Evolutionary conservation across 345 rosid species (phyloP), one percentile per base, ranked within the genome.

Genomic region (Ceriops decandra): DNA sequence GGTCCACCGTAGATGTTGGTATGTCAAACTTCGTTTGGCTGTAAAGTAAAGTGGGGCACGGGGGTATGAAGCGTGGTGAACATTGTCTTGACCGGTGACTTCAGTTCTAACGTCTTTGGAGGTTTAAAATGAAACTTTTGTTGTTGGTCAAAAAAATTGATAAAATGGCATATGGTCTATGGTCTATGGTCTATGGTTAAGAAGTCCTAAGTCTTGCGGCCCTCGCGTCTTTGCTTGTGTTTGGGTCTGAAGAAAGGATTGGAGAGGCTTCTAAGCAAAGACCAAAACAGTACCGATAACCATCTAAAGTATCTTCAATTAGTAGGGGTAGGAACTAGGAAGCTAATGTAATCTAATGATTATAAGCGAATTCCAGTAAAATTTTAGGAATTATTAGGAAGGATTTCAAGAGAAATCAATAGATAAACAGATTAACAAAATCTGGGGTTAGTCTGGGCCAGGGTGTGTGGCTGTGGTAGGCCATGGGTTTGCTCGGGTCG

Each of bases 221-320:
- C 13, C 16, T 3, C 8, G 16, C 46, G 52, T 32, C 79, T 60
- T 79, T 75, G 76, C 76, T 80, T 76, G 81, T 57, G 49, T 78
- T 84, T 82, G 76, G 57, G 46, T 70, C 69, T 20, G 68, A 80
- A 84, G 75, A 67, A 81, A 75, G 54, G 68, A 64, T 13, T 16
- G 72, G 70, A 70, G 70, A 74, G 51, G 81, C 82, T 82, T 84
- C 82, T 16, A 72, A 78, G 84, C 82, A 71, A 82, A 73, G 82
- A 66, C 42, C 70, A 19, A 63, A 30, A 62, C 6, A 32, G 7
- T 42, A 47, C 52, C 32, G 17, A 6, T 28, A 38, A 11, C 67
- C 60, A 52, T 15, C 59, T 42, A 9, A 54, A 66, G 17, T 4
- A 10, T 17, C 6, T 46, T 64, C 4, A 13, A 49, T 64, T 4